Base-by-base conservation (phyloP, 2,329 filamentous ascomycete genomes). In the Calonectria hawksworthii region DNA sequence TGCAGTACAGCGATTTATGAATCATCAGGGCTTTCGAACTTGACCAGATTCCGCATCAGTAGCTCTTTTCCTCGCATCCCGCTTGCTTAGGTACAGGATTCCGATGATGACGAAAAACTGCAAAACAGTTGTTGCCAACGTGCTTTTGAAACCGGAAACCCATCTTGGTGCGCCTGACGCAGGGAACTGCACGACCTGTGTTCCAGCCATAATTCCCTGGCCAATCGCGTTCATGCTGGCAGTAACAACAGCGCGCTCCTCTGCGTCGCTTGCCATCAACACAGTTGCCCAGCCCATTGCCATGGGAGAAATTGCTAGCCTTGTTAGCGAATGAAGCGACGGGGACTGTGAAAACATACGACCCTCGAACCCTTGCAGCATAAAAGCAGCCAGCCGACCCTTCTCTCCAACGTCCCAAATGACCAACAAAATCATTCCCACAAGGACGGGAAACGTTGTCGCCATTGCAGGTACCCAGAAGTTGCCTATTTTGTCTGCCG, bases 201-300 rank as follows among this genome's bases (percentile, higher is more conserved):
- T 84, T 61, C 86, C 85, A 0, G 86, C 85, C 16, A 82, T 83
- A 41, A 87, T 86, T 2, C 82, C 85, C 74, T 87, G 85, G 1
- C 86, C 85, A 63, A 87, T 85, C 8, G 86, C 83, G 63, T 87
- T 87, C 85, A 87, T 87, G 36, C 84, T 86, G 0, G 85, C 85
- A 21, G 84, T 86, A 8, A 86, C 84, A 2, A 86, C 80, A 2
- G 85, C 85, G 26, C 86, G 80, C 74, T 87, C 86, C 69, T 87
- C 86, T 10, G 85, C 84, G 54, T 86, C 84, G 14, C 83, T 81
- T 2, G 82, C 80, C 84, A 85, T 85, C 11, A 82, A 77, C 3
- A 85, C 78, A 0, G 84, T 84, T 28, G 85, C 84, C 85, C 85
- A 87, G 13, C 82, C 83, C 85, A 86, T 86, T 10, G 83, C 83